Evolutionary conservation across 2,329 filamentous ascomycete species (phyloP).

Genomic region (Microascus cirrosus): DNA sequence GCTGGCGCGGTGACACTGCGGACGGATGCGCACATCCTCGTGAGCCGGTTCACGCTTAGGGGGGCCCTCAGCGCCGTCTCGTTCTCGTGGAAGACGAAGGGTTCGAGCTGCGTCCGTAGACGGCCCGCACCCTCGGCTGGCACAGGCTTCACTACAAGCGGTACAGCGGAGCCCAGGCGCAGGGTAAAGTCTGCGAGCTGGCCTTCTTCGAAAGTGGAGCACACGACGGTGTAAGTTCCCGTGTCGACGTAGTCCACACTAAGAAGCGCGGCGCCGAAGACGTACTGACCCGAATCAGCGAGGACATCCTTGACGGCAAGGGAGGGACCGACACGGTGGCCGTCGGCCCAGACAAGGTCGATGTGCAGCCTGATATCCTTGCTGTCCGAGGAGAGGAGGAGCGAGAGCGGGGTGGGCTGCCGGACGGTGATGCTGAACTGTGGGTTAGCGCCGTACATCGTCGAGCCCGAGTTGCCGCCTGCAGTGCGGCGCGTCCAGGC

Average conservation of each 20-base stretch:
- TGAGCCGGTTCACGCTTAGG: constrained; percentile 36
- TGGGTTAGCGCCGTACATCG: constrained; percentile 74
- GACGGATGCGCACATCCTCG: constrained; percentile 33
- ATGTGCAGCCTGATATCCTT: constrained; percentile 69
- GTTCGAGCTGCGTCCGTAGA: constrained; percentile 47
- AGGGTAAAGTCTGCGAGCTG: constrained; percentile 67
- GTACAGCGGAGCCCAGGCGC: constrained; percentile 54
- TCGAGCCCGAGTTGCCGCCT: constrained; percentile 70
- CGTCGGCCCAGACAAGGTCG: constrained; percentile 69
- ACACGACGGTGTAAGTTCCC: constrained; percentile 78
- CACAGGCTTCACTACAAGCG: constrained; percentile 47
- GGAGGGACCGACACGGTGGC: constrained; percentile 52
- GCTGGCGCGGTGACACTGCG: constrained; percentile 12
- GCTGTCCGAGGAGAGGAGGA: constrained; percentile 60
- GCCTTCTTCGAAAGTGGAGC: constrained; percentile 78
- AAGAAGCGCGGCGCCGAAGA: constrained; percentile 64
- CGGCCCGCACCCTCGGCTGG: constrained; percentile 66
- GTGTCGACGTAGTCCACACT: constrained; percentile 48
- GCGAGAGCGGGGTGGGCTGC: constrained; percentile 48
- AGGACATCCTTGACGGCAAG: constrained; percentile 69
- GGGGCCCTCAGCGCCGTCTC: constrained; percentile 26
- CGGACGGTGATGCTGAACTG: constrained; percentile 63
- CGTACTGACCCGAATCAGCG: constrained; percentile 78
- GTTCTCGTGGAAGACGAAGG: constrained; percentile 37
- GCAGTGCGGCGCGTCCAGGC: constrained; percentile 71